These are phyloP conservation scores for Phragmites australis DNA, from an alignment of 176 grass and related monocot genomes.

Conservation along the genomic window DNA sequence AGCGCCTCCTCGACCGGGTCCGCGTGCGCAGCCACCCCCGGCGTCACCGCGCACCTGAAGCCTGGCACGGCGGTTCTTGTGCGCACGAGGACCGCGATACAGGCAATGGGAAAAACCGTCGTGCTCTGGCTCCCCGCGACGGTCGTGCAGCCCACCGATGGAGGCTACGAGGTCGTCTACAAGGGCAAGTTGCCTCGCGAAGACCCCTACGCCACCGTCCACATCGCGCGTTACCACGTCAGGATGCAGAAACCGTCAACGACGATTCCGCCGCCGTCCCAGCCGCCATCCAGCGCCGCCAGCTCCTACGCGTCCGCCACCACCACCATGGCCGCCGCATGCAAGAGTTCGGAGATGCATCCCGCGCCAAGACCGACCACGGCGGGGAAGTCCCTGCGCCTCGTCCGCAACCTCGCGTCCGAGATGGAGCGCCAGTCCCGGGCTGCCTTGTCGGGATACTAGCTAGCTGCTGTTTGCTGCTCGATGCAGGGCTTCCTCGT, in stretches of 20 bases:
- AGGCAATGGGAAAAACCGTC: neutral
- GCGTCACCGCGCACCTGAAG: neutral
- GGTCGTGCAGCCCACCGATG: neutral
- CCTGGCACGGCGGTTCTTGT: neutral
- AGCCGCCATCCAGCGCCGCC: neutral
- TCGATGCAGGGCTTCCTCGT: neutral
- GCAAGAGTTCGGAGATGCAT: neutral
- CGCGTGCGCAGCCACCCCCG: neutral
- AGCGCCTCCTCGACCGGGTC: neutral
- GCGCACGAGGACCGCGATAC: neutral
- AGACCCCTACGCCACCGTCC: neutral
- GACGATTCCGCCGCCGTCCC: neutral
- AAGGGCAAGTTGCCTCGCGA: neutral
- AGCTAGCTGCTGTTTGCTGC: neutral
- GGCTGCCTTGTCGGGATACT: neutral
- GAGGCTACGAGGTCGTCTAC: conserved; percentile 10
- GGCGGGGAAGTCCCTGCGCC: neutral
- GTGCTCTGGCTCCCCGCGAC: conserved; percentile 16
- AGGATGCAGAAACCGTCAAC: too few relatives aligned
- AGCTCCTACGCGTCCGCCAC: neutral
- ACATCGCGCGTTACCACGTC: neutral
- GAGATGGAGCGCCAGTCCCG: neutral
- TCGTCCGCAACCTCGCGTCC: neutral
- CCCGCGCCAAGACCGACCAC: neutral
- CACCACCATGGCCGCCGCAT: neutral